Evolutionary conservation across 352 stramenopile genomes (phyloP).

Genomic region (Phytopythium cucurbitacearum): DNA sequence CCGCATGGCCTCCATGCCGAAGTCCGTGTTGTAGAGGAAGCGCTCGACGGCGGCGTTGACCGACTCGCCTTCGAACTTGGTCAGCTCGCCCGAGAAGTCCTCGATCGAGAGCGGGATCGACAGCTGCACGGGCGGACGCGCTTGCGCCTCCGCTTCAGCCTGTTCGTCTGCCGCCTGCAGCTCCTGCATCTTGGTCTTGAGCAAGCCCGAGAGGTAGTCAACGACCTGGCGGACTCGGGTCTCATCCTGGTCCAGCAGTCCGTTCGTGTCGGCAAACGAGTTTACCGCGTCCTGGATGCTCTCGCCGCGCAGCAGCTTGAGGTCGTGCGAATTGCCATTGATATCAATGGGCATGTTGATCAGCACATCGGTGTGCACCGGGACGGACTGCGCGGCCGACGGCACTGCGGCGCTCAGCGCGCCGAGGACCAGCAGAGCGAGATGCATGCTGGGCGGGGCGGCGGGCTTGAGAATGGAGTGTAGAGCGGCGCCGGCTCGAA

Average conservation of each 20-base stretch:
- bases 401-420: constrained; percentile 9
- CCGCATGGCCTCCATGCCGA: constrained; percentile 60
- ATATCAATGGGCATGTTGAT: constrained; percentile 64
- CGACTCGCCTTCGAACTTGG: constrained; percentile 60
- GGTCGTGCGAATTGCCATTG: constrained; percentile 50
- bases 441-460: not conserved
- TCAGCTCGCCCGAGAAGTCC: constrained; percentile 33
- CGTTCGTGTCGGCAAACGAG: constrained; percentile 59
- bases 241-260: constrained; percentile 48
- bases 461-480: constrained; percentile 10
- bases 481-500: no score
- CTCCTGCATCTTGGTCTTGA: constrained; percentile 60
- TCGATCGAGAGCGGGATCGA: constrained; percentile 58
- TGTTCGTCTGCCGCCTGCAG: constrained; percentile 22
- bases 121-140: constrained; percentile 44
- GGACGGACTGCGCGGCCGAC: constrained; percentile 21
- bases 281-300: constrained; percentile 55
- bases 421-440: constrained; percentile 21
- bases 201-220: constrained; percentile 56
- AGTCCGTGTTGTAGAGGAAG: constrained; percentile 57
- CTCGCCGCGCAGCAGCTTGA: constrained; percentile 68
- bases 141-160: constrained; percentile 3
- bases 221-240: constrained; percentile 47
- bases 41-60: constrained; percentile 52
- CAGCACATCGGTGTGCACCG: constrained; percentile 41